A percentile compares a stretch with the other conserved stretches of the same genome.
phyloP scores from a whole-genome alignment of 1,284 basidiomycete species.

The Porogramme epimiltina region DNA sequence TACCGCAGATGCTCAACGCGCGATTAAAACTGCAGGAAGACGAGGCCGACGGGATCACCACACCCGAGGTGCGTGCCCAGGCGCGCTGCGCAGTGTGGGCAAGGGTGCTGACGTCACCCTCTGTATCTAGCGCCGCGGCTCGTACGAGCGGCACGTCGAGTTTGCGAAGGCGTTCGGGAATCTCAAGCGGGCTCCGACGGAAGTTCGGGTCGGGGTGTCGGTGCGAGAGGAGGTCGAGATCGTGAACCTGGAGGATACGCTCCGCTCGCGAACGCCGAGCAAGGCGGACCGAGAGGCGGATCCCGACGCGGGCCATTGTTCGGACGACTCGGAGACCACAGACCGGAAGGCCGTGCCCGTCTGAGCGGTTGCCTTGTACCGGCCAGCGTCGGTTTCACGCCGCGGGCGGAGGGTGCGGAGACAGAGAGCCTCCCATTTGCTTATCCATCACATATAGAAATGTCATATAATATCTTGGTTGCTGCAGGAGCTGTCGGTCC shows the following conservation, averaged over 20 bases:
- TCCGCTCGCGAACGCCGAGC: neutral
- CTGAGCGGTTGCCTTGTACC: neutral
- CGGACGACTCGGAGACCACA: too few relatives aligned
- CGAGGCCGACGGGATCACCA: slow-evolving; percentile 4
- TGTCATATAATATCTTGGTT: too few relatives aligned
- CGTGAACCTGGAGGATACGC: neutral
- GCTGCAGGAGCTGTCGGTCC: too few relatives aligned
- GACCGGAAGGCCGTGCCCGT: neutral
- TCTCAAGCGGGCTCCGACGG: slow-evolving; percentile 1
- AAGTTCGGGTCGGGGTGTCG: slow-evolving; percentile 10
- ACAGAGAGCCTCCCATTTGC: too few relatives aligned
- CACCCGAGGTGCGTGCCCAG: neutral
- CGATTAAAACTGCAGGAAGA: slow-evolving; percentile 7
- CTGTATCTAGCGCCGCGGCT: neutral
- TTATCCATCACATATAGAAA: too few relatives aligned
- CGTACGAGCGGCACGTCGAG: slow-evolving; percentile 6
- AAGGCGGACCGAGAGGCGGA: neutral
- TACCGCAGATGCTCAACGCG: slow-evolving; percentile 12
- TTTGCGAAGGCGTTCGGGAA: slow-evolving; percentile 9
- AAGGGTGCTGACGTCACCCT: neutral
- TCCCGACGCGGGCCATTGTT: neutral
- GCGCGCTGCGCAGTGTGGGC: neutral
- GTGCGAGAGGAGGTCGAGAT: slow-evolving; percentile 7
- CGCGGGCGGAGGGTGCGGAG: too few relatives aligned
- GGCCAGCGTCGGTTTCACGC: too few relatives aligned